phyloP scores from a whole-genome alignment of 345 rosid species.

The Eucalyptus marginata region DNA sequence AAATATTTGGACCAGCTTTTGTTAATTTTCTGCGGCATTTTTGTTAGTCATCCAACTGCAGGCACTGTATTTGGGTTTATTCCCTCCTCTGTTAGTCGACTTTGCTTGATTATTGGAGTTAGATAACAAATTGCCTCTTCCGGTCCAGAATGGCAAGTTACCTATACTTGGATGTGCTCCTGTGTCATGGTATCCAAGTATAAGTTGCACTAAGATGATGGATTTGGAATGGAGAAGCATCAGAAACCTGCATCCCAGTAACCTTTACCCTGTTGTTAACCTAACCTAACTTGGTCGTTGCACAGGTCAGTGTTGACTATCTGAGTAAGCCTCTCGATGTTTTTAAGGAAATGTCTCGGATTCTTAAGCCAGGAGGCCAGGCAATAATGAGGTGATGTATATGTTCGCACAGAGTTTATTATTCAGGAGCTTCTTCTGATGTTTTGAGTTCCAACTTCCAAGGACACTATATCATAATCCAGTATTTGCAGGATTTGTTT shows the following conservation, averaged over 20 bases:
- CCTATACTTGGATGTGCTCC: not conserved
- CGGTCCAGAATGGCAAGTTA: not conserved
- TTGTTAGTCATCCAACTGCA: not conserved
- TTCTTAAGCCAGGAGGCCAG: slow-evolving; percentile 81
- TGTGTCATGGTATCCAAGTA: not conserved
- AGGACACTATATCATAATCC: not conserved
- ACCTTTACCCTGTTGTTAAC: not conserved
- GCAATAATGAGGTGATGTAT: slow-evolving; percentile 59
- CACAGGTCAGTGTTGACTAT: slow-evolving; percentile 88
- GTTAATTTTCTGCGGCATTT: not conserved
- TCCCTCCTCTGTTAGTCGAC: not conserved
- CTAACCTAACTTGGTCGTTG: not conserved
- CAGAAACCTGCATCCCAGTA: not conserved
- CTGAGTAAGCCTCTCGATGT: slow-evolving; percentile 72
- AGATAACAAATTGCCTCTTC: not conserved
- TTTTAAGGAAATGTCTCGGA: slow-evolving; percentile 69
- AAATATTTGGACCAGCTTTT: not conserved
- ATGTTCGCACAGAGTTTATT: not conserved
- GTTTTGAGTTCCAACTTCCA: not conserved
- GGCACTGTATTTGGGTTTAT: not conserved
- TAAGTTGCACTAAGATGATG: not conserved
- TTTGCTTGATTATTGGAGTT: not conserved
- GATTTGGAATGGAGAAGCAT: not conserved
- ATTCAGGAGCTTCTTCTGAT: not conserved
- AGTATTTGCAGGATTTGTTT: not conserved